These are phyloP conservation scores for Pseudogymnoascus sp. DNA, from an alignment of 2,329 filamentous ascomycete genomes.

Conservation along the genomic window DNA sequence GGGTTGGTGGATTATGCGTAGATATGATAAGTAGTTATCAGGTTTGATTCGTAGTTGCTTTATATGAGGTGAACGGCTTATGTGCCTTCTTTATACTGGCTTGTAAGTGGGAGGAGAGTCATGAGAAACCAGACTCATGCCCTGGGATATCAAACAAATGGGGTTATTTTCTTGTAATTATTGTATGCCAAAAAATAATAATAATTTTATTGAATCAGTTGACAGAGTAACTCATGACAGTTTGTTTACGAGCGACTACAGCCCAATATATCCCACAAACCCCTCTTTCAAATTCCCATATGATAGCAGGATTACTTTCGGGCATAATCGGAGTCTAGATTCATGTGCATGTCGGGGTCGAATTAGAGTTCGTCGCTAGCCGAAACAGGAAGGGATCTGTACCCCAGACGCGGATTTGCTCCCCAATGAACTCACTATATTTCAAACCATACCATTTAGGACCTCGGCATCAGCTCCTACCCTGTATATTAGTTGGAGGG, in stretches of 20 bases:
- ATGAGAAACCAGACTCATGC: conserved; percentile 1
- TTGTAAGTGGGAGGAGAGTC: neutral
- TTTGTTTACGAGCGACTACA: neutral
- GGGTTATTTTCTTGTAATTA: neutral
- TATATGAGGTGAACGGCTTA: neutral
- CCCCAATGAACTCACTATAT: conserved; percentile 8
- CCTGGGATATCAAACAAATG: neutral
- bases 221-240: neutral
- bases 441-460: conserved; percentile 7
- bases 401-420: conserved; percentile 4
- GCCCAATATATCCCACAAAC: conserved; percentile 6
- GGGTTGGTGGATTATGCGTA: neutral
- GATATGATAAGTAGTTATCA: neutral
- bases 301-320: neutral
- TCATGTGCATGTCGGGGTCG: conserved; percentile 1
- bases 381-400: conserved; percentile 2
- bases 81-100: conserved; percentile 4
- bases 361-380: conserved; percentile 4
- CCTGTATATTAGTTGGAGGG: conserved; percentile 3
- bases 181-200: neutral
- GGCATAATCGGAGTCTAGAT: conserved; percentile 7
- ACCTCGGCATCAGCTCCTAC: neutral
- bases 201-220: neutral
- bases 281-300: conserved; percentile 6
- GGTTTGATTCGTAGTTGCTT: neutral